Conservation (phyloP, 176 grass and related monocot genomes). For the Paspalum vaginatum region DNA sequence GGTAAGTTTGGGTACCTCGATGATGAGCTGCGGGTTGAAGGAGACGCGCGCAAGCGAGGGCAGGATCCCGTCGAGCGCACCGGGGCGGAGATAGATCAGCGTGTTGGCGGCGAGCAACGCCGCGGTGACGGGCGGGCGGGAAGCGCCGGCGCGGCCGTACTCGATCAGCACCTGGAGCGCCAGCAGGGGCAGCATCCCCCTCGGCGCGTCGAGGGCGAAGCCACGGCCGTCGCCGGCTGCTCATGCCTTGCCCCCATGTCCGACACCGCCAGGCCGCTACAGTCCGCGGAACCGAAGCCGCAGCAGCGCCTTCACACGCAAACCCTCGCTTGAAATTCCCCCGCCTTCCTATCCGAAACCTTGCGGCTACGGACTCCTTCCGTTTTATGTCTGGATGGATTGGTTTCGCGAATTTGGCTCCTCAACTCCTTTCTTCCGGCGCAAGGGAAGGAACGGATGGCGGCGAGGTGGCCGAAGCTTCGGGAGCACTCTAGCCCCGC, state of each 20-base stretch:
- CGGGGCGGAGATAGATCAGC: slow-evolving; percentile 78
- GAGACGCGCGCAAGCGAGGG: slow-evolving; percentile 55
- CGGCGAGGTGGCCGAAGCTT: slow-evolving; percentile 9
- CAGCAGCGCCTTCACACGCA: slow-evolving; percentile 9
- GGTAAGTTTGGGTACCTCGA: slow-evolving; percentile 54
- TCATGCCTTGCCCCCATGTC: slow-evolving; percentile 50
- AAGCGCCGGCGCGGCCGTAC: slow-evolving; percentile 58
- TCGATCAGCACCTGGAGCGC: slow-evolving; percentile 72
- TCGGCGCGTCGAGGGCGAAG: background rate
- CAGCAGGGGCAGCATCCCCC: slow-evolving; percentile 77
- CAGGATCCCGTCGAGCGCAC: slow-evolving; percentile 70
- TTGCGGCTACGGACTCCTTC: background rate
- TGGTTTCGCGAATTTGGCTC: background rate
- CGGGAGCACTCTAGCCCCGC: background rate
- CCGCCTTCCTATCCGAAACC: background rate
- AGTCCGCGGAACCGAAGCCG: background rate
- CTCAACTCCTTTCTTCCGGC: slow-evolving; percentile 41
- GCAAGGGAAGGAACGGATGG: slow-evolving; percentile 26
- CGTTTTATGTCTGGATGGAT: slow-evolving; percentile 7
- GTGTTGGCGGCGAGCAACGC: slow-evolving; percentile 79
- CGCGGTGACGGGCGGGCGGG: slow-evolving; percentile 77
- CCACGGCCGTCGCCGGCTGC: slow-evolving; percentile 35
- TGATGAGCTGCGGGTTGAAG: slow-evolving; percentile 87
- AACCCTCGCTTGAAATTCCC: background rate
- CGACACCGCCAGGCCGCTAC: background rate